Percentiles rank a stretch among this genome's conserved stretches.
phyloP scores from a whole-genome alignment of 305 asterid species.

The Fraxinus sp. region DNA sequence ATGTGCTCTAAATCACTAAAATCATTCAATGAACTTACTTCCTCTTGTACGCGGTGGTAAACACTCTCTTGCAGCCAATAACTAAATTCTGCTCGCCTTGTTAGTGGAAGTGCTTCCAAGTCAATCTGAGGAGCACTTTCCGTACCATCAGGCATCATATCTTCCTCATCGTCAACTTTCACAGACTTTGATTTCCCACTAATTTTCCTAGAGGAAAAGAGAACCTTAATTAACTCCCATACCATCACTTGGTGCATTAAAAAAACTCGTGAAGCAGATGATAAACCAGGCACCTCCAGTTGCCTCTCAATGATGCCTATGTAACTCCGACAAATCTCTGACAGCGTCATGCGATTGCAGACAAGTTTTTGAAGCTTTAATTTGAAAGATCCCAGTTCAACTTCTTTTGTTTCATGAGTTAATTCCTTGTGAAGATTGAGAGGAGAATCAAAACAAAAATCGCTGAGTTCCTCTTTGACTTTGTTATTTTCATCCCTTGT shows the following conservation, averaged over 20 bases:
- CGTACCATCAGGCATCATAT: slow-evolving; percentile 62
- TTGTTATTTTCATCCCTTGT: slow-evolving; percentile 64
- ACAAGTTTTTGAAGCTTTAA: slow-evolving; percentile 72
- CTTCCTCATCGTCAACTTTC: slow-evolving; percentile 67
- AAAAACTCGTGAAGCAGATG: slow-evolving; percentile 58
- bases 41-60: slow-evolving; percentile 85
- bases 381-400: slow-evolving; percentile 56
- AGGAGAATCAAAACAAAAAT: slow-evolving; percentile 70
- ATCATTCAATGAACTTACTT: slow-evolving; percentile 65
- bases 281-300: slow-evolving; percentile 63
- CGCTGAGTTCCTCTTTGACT: slow-evolving; percentile 58
- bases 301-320: slow-evolving; percentile 77
- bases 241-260: slow-evolving; percentile 88
- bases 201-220: slow-evolving; percentile 62
- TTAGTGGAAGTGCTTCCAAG: slow-evolving; percentile 72
- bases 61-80: slow-evolving; percentile 93
- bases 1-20: slow-evolving; percentile 69
- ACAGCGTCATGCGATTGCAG: slow-evolving; percentile 58
- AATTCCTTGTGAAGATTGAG: slow-evolving; percentile 79
- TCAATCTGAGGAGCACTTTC: slow-evolving; percentile 60
- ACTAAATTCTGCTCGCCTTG: slow-evolving; percentile 83
- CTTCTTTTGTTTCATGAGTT: slow-evolving; percentile 53
- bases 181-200: slow-evolving; percentile 43
- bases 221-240: slow-evolving; percentile 91
- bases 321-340: slow-evolving; percentile 78